phyloP scores from a whole-genome alignment of 176 grass and related monocot species.

The Eleusine coracana region DNA sequence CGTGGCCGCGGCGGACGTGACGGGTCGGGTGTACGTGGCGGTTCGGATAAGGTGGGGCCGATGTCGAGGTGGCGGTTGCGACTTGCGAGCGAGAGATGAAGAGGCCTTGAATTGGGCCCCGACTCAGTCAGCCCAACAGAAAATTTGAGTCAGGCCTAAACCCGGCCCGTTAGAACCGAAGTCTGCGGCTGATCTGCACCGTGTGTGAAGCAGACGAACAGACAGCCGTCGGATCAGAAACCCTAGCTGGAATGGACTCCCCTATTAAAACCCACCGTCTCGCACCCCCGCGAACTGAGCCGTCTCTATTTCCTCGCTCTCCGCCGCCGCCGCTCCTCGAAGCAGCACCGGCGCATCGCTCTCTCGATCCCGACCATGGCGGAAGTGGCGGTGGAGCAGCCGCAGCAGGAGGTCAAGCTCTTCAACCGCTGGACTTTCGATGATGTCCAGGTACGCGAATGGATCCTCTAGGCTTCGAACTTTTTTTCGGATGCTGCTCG shows the following conservation, averaged over 20 bases:
- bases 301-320: background rate
- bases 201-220: background rate
- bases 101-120: background rate
- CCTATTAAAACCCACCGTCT: background rate
- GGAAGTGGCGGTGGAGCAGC: constrained; percentile 14
- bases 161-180: background rate
- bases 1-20: background rate
- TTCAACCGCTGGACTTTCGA: constrained; percentile 45
- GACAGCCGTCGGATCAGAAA: constrained; percentile 37
- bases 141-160: background rate
- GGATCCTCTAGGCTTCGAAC: background rate
- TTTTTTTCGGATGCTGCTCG: background rate
- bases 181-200: background rate
- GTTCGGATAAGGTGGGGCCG: background rate
- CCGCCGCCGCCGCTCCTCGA: background rate
- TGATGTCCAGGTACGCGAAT: constrained; percentile 16
- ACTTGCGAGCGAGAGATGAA: background rate
- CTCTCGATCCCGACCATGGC: constrained; percentile 20
- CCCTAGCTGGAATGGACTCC: constrained; percentile 8
- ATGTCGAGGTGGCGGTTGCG: background rate
- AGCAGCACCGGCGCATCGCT: background rate
- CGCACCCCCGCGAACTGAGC: background rate
- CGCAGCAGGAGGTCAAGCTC: constrained; percentile 41
- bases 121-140: background rate
- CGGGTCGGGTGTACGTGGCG: background rate